Evolutionary conservation across 768 basidiomycete species (phyloP).

Genomic region (Boletus coccyginus): DNA sequence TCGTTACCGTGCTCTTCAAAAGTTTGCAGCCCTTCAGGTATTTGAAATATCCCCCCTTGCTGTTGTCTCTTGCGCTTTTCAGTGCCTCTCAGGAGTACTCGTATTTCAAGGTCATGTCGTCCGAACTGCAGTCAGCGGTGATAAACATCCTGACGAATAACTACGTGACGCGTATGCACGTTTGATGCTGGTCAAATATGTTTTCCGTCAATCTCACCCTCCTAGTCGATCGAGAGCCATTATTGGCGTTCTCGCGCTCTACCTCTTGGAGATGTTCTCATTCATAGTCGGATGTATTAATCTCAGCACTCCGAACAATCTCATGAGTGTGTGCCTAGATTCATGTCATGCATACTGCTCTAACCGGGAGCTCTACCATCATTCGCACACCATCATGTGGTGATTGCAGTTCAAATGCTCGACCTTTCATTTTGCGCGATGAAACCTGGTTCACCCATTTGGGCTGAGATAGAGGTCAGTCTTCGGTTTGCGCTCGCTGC

Average conservation of each 20-base stretch:
- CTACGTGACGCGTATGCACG: background rate
- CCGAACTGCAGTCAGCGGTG: background rate
- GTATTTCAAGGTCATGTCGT: background rate
- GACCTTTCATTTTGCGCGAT: background rate
- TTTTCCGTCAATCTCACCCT: no score
- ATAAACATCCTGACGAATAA: background rate
- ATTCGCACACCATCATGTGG: background rate
- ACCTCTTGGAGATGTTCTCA: background rate
- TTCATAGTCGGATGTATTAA: background rate
- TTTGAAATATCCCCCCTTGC: no score
- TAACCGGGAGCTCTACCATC: background rate
- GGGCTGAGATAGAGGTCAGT: background rate
- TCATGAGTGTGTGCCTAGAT: background rate
- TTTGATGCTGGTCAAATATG: no score
- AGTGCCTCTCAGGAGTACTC: background rate
- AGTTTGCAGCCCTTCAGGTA: background rate
- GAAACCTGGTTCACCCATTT: background rate
- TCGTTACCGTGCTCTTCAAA: background rate
- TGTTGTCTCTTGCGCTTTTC: background rate
- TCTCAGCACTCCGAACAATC: background rate
- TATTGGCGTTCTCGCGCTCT: slow-evolving; percentile 7
- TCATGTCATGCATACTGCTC: background rate
- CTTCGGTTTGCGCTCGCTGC: background rate
- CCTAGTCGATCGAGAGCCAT: slow-evolving; percentile 5
- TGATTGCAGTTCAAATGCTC: background rate